Conservation (phyloP, 768 basidiomycete genomes). For the Holtermannia corniformis region DNA sequence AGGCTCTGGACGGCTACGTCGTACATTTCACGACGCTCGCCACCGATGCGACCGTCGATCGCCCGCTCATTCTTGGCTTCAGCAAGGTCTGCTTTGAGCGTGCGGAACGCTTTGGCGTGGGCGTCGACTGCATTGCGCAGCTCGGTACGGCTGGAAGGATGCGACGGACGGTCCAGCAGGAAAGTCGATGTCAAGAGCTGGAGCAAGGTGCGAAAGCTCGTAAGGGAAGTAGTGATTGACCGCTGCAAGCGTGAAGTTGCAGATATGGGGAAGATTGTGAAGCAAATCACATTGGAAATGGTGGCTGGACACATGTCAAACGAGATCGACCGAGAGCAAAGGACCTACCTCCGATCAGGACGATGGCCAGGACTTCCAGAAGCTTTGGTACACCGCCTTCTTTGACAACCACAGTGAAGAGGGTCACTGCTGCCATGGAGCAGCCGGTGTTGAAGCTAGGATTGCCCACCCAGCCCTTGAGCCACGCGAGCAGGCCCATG, state of each 20-base stretch:
- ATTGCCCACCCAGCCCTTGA: conserved; percentile 82
- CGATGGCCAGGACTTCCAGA: conserved; percentile 64
- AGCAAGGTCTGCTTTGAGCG: conserved; percentile 69
- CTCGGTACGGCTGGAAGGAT: conserved; percentile 41
- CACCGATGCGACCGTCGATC: conserved; percentile 41
- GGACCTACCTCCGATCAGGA: conserved; percentile 53
- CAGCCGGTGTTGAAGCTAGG: conserved; percentile 72
- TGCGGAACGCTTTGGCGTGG: conserved; percentile 83
- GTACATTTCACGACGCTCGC: conserved; percentile 52
- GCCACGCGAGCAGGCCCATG: conserved; percentile 75
- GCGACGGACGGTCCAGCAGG: conserved; percentile 49
- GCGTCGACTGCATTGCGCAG: conserved; percentile 70
- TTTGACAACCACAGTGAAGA: conserved; percentile 82
- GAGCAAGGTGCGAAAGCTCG: conserved; percentile 80
- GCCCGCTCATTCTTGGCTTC: conserved; percentile 84
- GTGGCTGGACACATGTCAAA: conserved; percentile 38
- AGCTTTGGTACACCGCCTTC: conserved; percentile 75
- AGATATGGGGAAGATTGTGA: conserved; percentile 69
- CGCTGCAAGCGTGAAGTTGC: conserved; percentile 70
- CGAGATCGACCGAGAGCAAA: not conserved
- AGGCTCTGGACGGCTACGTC: conserved; percentile 79
- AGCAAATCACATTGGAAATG: conserved; percentile 78
- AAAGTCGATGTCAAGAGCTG: conserved; percentile 74
- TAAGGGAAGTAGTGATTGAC: conserved; percentile 67
- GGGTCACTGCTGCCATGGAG: conserved; percentile 47